A percentile compares a stretch with the other conserved stretches of the same genome.
Conservation (phyloP, 495 filamentous ascomycete species). For the Collariella sp. region DNA sequence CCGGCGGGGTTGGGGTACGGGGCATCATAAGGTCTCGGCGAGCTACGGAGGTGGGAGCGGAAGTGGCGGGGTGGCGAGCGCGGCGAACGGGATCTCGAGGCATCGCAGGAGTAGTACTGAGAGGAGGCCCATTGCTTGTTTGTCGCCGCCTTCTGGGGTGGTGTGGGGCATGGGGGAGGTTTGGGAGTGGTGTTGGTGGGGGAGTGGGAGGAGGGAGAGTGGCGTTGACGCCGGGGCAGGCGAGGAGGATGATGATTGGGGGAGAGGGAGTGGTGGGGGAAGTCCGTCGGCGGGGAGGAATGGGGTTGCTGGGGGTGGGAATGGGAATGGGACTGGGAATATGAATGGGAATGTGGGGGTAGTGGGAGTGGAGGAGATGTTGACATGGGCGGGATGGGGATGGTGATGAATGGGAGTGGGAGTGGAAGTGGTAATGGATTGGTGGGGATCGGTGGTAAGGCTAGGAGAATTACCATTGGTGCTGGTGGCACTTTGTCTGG, state of each 20-base stretch:
- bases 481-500: slow-evolving; percentile 5
- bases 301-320: not conserved
- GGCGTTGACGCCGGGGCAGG: slow-evolving; percentile 36
- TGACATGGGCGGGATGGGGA: too few relatives aligned
- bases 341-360: too few relatives aligned
- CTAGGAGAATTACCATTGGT: slow-evolving; percentile 30
- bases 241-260: slow-evolving; percentile 38
- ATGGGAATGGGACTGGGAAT: not conserved
- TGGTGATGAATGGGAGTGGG: too few relatives aligned
- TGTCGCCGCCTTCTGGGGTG: slow-evolving; percentile 25
- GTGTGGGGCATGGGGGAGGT: slow-evolving; percentile 1
- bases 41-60: slow-evolving; percentile 25
- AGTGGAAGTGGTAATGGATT: too few relatives aligned
- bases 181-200: slow-evolving; percentile 1
- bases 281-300: slow-evolving; percentile 14
- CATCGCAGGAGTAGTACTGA: slow-evolving; percentile 34
- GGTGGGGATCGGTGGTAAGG: slow-evolving; percentile 17
- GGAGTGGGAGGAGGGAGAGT: slow-evolving; percentile 1
- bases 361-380: too few relatives aligned
- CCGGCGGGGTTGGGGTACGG: too few relatives aligned
- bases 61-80: slow-evolving; percentile 23
- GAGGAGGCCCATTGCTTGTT: slow-evolving; percentile 34
- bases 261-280: slow-evolving; percentile 11
- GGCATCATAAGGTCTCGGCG: slow-evolving; percentile 22
- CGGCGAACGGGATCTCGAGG: slow-evolving; percentile 40